Evolutionary conservation across 208 protist species (phyloP), one percentile per base, ranked within the genome.

Genomic region (Trypanosoma scelopori): DNA sequence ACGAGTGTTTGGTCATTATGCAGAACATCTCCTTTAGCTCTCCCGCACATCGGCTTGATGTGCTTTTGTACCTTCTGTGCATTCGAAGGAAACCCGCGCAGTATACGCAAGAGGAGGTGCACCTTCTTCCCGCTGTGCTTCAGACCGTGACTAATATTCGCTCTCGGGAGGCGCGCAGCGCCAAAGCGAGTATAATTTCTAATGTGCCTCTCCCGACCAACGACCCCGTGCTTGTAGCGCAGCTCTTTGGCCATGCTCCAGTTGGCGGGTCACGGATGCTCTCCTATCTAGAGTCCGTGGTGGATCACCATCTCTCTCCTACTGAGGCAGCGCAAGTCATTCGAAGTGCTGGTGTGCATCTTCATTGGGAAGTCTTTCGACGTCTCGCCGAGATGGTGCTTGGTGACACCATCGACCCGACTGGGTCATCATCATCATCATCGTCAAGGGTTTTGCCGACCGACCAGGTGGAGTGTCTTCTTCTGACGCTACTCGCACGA

Each of bases 61-160:
- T 85, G 37, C 30, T 85, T 16, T 55, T 67, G 50, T 82, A 82
- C 68, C 43, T 85, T 16, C 46, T 82, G 15, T 55, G 58, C 32
- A 55, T 65, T 20, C 61, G 71, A 7, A 42, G 61, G n/a, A 42
- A 48, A 1, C 74, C 67, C 5, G 47, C 39, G 15, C 28, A 47
- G n/a, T 76, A 57, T 48, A 59, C 71, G n/a, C 22, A 37, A 28
- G 47, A 61, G 15, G 74, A 84, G 0, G 27, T 77, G 9, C 41
- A 30, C 4, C 6, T 70, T 11, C 39, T 84, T 32, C 58, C 62
- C 15, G 37, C 3, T 18, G n/a, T 78, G 1, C 45, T 84, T 2
- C 37, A 61, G 5, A 63, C 68, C 1, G 28, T 78, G 12, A 25
- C 69, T 23, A 56, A 56, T 45, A 58, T 74, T 45, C 69, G 55